Base-by-base conservation (phyloP, 257 asterid species). In the Cordia subcordata region DNA sequence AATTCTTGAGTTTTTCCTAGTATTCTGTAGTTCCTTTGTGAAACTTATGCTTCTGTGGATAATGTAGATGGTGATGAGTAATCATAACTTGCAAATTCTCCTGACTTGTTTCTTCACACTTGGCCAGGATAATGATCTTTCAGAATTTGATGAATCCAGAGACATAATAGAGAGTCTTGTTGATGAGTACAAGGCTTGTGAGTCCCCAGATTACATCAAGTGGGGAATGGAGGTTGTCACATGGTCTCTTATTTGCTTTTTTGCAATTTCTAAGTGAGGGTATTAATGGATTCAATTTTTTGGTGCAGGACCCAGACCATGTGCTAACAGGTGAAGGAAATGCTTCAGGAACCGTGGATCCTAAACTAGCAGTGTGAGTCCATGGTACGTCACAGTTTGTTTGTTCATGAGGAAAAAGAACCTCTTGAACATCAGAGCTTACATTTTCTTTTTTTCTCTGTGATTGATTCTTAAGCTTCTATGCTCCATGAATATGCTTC, bases 151-250 rank as follows among this genome's bases (percentile, higher is more conserved):
- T 68, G 99, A 93, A 80, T 93, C 99, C 18, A 86, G 97, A 83
- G 97, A 93, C 75, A 85, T 93, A 61, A 85, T 93, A 44, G 95
- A 81, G 80, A 86, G 94, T 68, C 97, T 93, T 61, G 96, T 93
- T 44, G 96, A 93, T 54, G 99, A 93, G 80, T 93, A 93, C 92
- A 93, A 93, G 90, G 99, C 99, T 61, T 93, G 99, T 33, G 99
- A 93, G 74, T 93, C 99, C 73, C 96, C 97, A 60, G 97, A 93
- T 73, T 93, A 93, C 83, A 86, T 93, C 77, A 93, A 93, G 69
- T 93, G 99, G 99, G 99, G 99, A 60, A 79, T 93, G 90, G 97
- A 93, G 97, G 99, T 89, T 62, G 58, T 53, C 44, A 33, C n/a
- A 45, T 33, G 5, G 55, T 63, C 10, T 52, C 18, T 12, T 13